Evolutionary conservation across 2,329 filamentous ascomycete species (phyloP), one percentile per base, ranked within the genome.

Genomic region (Neonectria hederae): DNA sequence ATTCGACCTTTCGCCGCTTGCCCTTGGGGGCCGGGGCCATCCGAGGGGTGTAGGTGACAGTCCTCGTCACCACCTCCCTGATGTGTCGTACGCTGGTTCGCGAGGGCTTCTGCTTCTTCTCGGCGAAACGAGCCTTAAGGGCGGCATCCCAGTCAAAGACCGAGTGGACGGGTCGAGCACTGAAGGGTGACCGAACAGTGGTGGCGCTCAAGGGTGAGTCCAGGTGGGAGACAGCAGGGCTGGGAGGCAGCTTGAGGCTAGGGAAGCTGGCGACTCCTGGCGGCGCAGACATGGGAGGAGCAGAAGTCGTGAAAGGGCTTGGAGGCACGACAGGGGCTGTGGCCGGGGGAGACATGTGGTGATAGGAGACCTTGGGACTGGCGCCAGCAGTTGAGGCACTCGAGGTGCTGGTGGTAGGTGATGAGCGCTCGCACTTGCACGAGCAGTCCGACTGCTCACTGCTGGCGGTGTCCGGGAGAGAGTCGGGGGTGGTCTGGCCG

Each of bases 21-120:
- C 94, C 94, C 79, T 94, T 94, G 8, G 94, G 95, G 40, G 94
- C 93, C 24, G 94, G 92, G 69, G 94, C 92, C 82, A 98, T 92
- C 69, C 90, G 85, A 65, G 89, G 91, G 77, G 92, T 97, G 80
- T 97, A 97, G 43, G 93, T 97, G 64, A 97, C 92, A 17, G 94
- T 97, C 71, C 94, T 87, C n/a, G 94, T 97, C 57, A 97, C 92
- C 5, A 97, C 93, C 78, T 97, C 94, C 59, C 93, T 86, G 63
- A 97, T 93, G 75, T 91, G 86, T 65, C 90, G 87, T 61, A 90
- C 83, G 72, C 84, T 89, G 32, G 89, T 89, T 69, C 85, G 86
- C 43, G 87, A 82, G 17, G 84, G 76, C 76, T 87, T 87, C 67
- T 84, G 86, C 72, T 84, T 83, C 76, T 83, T 83, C 74, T 91